phyloP scores from a whole-genome alignment of 495 filamentous ascomycete species.

The Pseudomonodictys pantanalensis region DNA sequence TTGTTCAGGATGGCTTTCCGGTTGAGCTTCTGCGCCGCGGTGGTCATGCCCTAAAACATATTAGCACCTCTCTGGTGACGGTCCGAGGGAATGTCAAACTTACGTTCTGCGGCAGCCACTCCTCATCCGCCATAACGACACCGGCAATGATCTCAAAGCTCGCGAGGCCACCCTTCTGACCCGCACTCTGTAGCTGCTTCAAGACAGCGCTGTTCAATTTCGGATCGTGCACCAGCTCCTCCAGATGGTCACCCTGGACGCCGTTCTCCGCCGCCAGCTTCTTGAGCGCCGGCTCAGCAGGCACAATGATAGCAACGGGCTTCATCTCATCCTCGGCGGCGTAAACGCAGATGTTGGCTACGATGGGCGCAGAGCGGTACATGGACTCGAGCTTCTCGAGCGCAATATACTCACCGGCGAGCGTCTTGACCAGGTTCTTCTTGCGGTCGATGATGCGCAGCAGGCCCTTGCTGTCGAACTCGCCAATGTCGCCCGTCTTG shows the following conservation, averaged over 20 bases:
- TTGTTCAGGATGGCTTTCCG: constrained; percentile 63
- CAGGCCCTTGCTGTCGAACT: constrained; percentile 79
- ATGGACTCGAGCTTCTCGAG: constrained; percentile 97
- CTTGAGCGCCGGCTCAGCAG: constrained; percentile 79
- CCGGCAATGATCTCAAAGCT: constrained; percentile 92
- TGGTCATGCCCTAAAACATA: constrained; percentile 55
- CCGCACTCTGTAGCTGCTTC: constrained; percentile 73
- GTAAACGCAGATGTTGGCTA: constrained; percentile 94
- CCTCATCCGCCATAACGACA: constrained; percentile 88
- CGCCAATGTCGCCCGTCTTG: constrained; percentile 92
- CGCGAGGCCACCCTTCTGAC: constrained; percentile 69
- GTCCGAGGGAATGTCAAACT: constrained; percentile 42
- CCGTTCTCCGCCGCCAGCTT: constrained; percentile 72
- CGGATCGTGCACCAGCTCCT: constrained; percentile 78
- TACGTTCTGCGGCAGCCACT: constrained; percentile 97
- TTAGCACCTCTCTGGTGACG: constrained; percentile 31
- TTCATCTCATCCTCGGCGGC: constrained; percentile 76
- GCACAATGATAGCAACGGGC: constrained; percentile 92
- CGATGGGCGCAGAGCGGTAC: constrained; percentile 80
- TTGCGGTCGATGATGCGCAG: constrained; percentile 91
- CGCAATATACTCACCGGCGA: constrained; percentile 96
- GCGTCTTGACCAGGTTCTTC: constrained; percentile 97
- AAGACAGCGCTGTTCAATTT: constrained; percentile 77
- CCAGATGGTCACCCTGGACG: constrained; percentile 66
- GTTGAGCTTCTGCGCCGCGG: constrained; percentile 76